Conservation (phyloP, 306 rosid genomes). For the Clitoria ternatea region DNA sequence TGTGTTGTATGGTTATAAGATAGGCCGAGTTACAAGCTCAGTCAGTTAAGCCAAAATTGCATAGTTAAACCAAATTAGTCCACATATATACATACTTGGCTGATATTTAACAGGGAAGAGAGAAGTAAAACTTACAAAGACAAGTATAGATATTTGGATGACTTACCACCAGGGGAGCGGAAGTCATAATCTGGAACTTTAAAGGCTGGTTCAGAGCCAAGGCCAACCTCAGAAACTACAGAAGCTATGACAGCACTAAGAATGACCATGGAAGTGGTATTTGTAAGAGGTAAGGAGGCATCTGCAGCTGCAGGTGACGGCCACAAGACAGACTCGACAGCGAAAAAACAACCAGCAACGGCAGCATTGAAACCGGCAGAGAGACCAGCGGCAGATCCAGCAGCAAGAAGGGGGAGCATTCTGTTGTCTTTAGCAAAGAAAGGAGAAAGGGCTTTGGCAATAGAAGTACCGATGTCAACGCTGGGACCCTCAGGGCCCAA, state of each 20-base stretch:
- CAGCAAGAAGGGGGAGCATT: constrained; percentile 68
- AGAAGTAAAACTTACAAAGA: neutral
- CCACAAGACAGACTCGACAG: constrained; percentile 88
- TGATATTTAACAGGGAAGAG: constrained; percentile 6
- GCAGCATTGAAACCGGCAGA: constrained; percentile 96
- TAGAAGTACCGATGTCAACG: constrained; percentile 80
- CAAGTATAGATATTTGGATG: neutral
- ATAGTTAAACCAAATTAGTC: neutral
- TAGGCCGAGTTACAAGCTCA: neutral
- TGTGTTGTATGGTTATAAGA: neutral
- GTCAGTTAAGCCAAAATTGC: neutral
- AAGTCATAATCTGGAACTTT: constrained; percentile 84
- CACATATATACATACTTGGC: neutral
- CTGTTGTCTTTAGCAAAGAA: constrained; percentile 28
- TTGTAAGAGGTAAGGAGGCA: constrained; percentile 61
- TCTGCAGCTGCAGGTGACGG: constrained; percentile 61
- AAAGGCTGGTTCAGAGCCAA: constrained; percentile 86
- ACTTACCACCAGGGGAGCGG: constrained; percentile 79
- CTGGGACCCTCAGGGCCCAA: constrained; percentile 96
- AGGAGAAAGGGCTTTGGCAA: constrained; percentile 65
- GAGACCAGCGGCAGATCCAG: constrained; percentile 97
- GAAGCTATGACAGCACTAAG: constrained; percentile 89
- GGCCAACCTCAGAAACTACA: constrained; percentile 80
- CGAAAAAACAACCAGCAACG: constrained; percentile 90
- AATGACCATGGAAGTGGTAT: constrained; percentile 90